phyloP scores from a whole-genome alignment of 768 basidiomycete species.

The Saitozyma sp. region DNA sequence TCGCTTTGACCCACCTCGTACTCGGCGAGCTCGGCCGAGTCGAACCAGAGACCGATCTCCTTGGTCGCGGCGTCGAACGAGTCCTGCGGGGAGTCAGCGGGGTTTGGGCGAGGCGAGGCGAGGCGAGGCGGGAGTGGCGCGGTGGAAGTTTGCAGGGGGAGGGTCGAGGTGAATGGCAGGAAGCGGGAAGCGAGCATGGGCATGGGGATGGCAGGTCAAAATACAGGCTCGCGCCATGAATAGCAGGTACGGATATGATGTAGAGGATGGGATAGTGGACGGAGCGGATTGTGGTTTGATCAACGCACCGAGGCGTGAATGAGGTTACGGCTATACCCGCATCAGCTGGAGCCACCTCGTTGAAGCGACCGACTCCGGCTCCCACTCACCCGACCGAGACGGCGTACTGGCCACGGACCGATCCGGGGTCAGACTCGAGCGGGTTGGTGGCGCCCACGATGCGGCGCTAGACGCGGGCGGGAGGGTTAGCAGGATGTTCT shows the following conservation, averaged over 20 bases:
- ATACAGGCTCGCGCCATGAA: too few species aligned
- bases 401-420: conserved; percentile 45
- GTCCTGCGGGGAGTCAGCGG: conserved; percentile 29
- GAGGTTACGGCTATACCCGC: conserved; percentile 34
- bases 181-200: too few species aligned
- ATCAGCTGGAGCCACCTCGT: conserved; percentile 1
- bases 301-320: conserved; percentile 42
- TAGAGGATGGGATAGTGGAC: not conserved
- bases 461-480: conserved; percentile 26
- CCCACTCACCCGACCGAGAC: conserved; percentile 40
- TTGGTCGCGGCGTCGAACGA: conserved; percentile 48
- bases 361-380: not conserved
- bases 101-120: not conserved
- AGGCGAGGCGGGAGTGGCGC: too few species aligned
- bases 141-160: too few species aligned
- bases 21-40: conserved; percentile 35
- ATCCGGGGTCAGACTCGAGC: conserved; percentile 44
- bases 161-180: too few species aligned
- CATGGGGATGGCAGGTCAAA: too few species aligned
- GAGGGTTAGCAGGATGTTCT: not conserved
- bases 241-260: too few species aligned
- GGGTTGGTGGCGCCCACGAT: conserved; percentile 50
- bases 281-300: not conserved
- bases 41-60: conserved; percentile 50
- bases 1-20: conserved; percentile 32